Percentiles rank a stretch among this genome's conserved stretches.
Conservation (phyloP, 805 yeast genomes). For the Metschnikowia santaceciliae region DNA sequence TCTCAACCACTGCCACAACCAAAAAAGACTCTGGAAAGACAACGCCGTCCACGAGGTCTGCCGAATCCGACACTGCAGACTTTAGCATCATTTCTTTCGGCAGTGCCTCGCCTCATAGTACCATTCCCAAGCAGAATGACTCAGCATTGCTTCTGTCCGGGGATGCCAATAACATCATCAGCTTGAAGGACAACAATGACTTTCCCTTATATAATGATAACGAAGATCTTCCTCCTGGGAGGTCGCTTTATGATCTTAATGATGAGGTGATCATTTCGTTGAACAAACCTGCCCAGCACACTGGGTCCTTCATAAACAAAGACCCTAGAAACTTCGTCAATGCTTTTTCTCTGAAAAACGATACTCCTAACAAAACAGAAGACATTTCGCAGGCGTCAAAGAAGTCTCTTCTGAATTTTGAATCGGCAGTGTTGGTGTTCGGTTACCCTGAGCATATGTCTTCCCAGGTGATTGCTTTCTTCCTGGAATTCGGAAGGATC, state of each 20-base stretch:
- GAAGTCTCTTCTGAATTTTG: constrained; percentile 30
- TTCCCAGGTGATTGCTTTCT: constrained; percentile 62
- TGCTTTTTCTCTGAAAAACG: constrained; percentile 31
- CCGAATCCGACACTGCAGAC: constrained; percentile 9
- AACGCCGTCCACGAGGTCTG: constrained; percentile 1
- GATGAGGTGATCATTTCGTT: constrained; percentile 39
- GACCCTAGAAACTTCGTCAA: constrained; percentile 45
- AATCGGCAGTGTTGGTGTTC: constrained; percentile 73
- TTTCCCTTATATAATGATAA: constrained; percentile 24
- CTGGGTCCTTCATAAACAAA: constrained; percentile 40
- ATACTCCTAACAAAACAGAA: constrained; percentile 7
- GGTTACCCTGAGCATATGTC: constrained; percentile 84
- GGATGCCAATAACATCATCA: constrained; percentile 26
- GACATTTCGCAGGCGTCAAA: constrained; percentile 10
- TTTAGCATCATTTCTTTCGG: constrained; percentile 38
- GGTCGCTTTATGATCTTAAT: constrained; percentile 48
- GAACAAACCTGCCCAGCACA: constrained; percentile 32
- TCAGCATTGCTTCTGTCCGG: constrained; percentile 11
- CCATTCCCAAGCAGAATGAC: constrained; percentile 17
- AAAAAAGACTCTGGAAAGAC: constrained; percentile 9
- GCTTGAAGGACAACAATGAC: constrained; percentile 27
- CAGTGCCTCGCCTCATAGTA: constrained; percentile 17
- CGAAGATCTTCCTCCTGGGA: constrained; percentile 47
- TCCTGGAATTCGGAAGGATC: constrained; percentile 74
- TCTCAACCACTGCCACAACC: constrained; percentile 21